Evolutionary conservation across 768 basidiomycete genomes (phyloP).

Genomic region (Rhizopogon vinicolor): DNA sequence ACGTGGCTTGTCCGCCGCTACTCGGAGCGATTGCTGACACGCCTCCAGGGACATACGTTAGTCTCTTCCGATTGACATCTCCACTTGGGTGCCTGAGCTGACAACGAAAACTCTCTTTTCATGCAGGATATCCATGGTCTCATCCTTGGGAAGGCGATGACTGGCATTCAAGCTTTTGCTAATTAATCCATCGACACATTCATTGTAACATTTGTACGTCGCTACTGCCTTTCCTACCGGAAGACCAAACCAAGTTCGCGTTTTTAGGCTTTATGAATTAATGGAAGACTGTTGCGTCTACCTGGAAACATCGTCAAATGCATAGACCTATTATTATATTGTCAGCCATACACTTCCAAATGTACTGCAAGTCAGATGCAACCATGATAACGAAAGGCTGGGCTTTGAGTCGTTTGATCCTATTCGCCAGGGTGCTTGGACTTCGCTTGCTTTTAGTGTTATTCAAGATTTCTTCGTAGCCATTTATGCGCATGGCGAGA

Average conservation of each 20-base stretch:
- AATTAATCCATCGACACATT: conserved; percentile 30
- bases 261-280: neutral
- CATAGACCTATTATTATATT: neutral
- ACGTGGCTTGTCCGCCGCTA: conserved; percentile 13
- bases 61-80: conserved; percentile 14
- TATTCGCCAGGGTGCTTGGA: too few relatives aligned
- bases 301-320: neutral
- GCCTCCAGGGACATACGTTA: conserved; percentile 52
- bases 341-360: too few relatives aligned
- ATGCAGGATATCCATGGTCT: conserved; percentile 80
- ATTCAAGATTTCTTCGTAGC: too few relatives aligned
- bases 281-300: neutral
- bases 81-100: conserved; percentile 7
- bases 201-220: neutral
- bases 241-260: neutral
- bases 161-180: conserved; percentile 82
- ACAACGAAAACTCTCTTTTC: conserved; percentile 4
- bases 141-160: conserved; percentile 91
- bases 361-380: neutral
- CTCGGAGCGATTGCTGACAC: neutral
- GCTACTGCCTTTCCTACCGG: neutral
- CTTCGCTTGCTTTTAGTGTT: too few relatives aligned
- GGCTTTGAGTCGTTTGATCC: too few relatives aligned
- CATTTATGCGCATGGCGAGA: neutral
- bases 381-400: too few relatives aligned